These are phyloP conservation scores for Neopestalotiopsis sp. DNA, from an alignment of 2,329 filamentous ascomycete genomes.

Conservation along the genomic window DNA sequence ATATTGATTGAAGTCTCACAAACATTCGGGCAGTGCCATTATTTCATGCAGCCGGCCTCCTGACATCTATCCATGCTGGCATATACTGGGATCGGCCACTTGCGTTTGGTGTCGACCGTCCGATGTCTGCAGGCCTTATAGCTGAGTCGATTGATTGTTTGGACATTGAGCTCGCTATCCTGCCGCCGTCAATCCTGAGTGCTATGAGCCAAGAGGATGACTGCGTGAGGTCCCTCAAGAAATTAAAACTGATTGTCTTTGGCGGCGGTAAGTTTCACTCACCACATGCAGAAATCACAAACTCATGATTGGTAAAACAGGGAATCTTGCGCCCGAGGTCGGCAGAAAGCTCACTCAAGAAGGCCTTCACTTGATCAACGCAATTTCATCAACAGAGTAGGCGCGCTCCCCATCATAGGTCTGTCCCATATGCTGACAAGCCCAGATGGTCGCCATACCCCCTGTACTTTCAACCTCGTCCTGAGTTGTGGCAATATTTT, in stretches of 20 bases:
- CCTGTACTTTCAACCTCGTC: slow-evolving; percentile 38
- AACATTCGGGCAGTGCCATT: slow-evolving; percentile 38
- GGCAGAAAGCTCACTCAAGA: slow-evolving; percentile 43
- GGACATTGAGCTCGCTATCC: slow-evolving; percentile 32
- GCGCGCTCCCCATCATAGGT: not conserved
- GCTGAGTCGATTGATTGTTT: slow-evolving; percentile 36
- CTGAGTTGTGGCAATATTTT: slow-evolving; percentile 49
- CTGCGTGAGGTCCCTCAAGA: slow-evolving; percentile 36
- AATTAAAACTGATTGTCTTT: slow-evolving; percentile 40
- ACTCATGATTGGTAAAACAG: slow-evolving; percentile 25
- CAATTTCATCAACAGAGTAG: not conserved
- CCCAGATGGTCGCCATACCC: slow-evolving; percentile 33
- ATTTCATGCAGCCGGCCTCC: slow-evolving; percentile 45
- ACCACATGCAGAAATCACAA: not conserved
- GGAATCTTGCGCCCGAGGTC: slow-evolving; percentile 41
- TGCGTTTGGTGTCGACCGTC: slow-evolving; percentile 38
- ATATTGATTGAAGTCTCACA: not conserved
- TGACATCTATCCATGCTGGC: slow-evolving; percentile 27
- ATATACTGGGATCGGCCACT: slow-evolving; percentile 39
- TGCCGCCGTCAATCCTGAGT: slow-evolving; percentile 49
- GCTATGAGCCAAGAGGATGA: slow-evolving; percentile 45
- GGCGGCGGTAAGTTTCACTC: slow-evolving; percentile 42
- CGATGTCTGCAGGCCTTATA: slow-evolving; percentile 41
- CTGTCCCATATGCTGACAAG: not conserved
- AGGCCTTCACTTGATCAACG: slow-evolving; percentile 22